Evolutionary conservation across 2,329 filamentous ascomycete genomes (phyloP).

Genomic region (Xylariomycetidae sp.): DNA sequence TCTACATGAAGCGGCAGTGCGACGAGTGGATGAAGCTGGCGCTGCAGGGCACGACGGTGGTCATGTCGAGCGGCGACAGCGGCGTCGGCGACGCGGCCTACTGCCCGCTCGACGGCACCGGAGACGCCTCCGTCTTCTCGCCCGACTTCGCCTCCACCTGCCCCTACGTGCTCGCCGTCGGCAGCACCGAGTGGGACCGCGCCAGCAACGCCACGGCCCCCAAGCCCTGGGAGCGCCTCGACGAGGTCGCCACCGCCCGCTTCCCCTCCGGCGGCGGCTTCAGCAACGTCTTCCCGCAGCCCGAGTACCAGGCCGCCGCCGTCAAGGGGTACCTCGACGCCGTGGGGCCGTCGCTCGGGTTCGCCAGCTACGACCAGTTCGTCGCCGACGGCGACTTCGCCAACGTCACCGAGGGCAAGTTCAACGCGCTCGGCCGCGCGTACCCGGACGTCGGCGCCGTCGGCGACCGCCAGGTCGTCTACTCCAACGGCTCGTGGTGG

Average conservation of each 20-base stretch:
- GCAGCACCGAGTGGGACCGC: slow-evolving; percentile 22
- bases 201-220: slow-evolving; percentile 10
- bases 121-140: slow-evolving; percentile 23
- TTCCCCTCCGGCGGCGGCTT: slow-evolving; percentile 37
- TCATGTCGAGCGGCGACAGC: slow-evolving; percentile 14
- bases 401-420: slow-evolving; percentile 29
- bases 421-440: slow-evolving; percentile 32
- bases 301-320: slow-evolving; percentile 33
- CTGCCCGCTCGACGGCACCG: slow-evolving; percentile 41
- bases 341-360: slow-evolving; percentile 16
- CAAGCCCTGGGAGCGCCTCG: slow-evolving; percentile 13
- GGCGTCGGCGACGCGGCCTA: slow-evolving; percentile 18
- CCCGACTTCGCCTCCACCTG: slow-evolving; percentile 41
- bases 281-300: slow-evolving; percentile 37
- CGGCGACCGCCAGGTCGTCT: slow-evolving; percentile 30
- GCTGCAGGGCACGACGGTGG: slow-evolving; percentile 14
- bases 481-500: slow-evolving; percentile 26
- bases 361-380: slow-evolving; percentile 16
- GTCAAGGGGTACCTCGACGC: slow-evolving; percentile 34
- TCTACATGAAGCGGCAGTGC: slow-evolving; percentile 16
- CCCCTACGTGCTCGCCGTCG: slow-evolving; percentile 44
- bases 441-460: slow-evolving; percentile 38
- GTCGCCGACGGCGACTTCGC: slow-evolving; percentile 25
- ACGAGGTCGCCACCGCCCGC: slow-evolving; percentile 16
- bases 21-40: slow-evolving; percentile 15